phyloP scores from a whole-genome alignment of 306 rosid genomes.

The Glycine latifolia region DNA sequence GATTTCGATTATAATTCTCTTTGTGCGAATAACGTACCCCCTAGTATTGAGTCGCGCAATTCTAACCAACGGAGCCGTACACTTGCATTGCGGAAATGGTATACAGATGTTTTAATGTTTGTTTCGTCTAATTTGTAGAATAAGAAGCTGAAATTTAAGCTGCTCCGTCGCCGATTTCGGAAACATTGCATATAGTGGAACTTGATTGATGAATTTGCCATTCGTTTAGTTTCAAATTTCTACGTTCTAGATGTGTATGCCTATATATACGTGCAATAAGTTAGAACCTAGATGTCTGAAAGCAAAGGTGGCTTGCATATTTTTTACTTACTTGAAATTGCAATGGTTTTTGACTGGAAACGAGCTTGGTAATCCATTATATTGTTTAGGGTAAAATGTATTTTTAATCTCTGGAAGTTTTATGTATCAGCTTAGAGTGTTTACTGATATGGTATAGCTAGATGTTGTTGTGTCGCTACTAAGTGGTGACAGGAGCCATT shows the following conservation, averaged over 20 bases:
- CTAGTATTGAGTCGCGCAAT: not conserved
- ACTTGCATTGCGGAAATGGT: slow-evolving; percentile 32
- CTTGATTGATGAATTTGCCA: slow-evolving; percentile 7
- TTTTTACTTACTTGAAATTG: slow-evolving; percentile 12
- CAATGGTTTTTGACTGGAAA: slow-evolving; percentile 18
- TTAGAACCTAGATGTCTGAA: not conserved
- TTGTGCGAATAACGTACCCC: not conserved
- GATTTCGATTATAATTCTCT: not conserved
- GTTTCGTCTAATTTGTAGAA: not conserved
- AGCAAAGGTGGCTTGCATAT: slow-evolving; percentile 13
- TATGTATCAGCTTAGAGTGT: no score
- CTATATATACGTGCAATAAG: not conserved
- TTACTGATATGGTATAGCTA: not conserved
- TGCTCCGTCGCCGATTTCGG: not conserved
- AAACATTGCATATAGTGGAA: slow-evolving; percentile 13
- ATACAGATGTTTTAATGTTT: not conserved
- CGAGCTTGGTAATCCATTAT: not conserved
- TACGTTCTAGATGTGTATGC: slow-evolving; percentile 2
- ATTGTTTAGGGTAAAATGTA: not conserved
- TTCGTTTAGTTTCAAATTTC: not conserved
- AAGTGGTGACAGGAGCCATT: not conserved
- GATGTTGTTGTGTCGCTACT: not conserved
- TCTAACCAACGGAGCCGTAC: slow-evolving; percentile 22
- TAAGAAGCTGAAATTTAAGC: not conserved
- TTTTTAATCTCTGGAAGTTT: not conserved